Evolutionary conservation across 768 basidiomycete genomes (phyloP).

Genomic region (Clathrus columnatus): DNA sequence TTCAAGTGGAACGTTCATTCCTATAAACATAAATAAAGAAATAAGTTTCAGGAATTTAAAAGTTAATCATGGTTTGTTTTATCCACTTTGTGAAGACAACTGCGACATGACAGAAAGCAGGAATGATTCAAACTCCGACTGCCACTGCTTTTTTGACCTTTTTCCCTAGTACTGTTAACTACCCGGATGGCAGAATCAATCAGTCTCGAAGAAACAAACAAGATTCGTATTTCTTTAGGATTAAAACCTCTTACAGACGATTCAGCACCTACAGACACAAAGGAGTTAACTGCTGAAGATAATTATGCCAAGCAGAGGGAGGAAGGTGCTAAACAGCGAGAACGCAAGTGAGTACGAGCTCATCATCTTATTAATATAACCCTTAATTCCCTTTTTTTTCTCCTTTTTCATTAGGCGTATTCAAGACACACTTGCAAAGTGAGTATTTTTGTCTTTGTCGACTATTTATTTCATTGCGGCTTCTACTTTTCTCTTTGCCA

Average conservation of each 20-base stretch:
- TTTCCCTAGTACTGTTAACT: background rate
- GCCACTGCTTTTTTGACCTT: background rate
- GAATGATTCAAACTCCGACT: slow-evolving; percentile 1
- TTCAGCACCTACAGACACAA: slow-evolving; percentile 55
- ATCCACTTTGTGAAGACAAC: background rate
- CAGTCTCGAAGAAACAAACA: slow-evolving; percentile 91
- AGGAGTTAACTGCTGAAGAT: slow-evolving; percentile 76
- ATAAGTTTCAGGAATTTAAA: background rate
- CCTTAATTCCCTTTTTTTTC: slow-evolving; percentile 19
- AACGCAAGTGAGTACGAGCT: slow-evolving; percentile 59
- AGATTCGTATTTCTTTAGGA: slow-evolving; percentile 88
- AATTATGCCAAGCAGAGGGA: slow-evolving; percentile 76
- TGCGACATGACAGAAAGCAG: background rate
- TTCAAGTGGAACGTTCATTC: background rate
- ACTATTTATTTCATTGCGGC: slow-evolving; percentile 26
- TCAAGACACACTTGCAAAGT: slow-evolving; percentile 79
- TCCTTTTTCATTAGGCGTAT: slow-evolving; percentile 42
- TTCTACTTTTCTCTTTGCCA: slow-evolving; percentile 34
- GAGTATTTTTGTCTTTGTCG: slow-evolving; percentile 39
- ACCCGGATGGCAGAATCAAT: slow-evolving; percentile 70
- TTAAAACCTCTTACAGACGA: slow-evolving; percentile 90
- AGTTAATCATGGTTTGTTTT: background rate
- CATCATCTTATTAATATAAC: slow-evolving; percentile 9
- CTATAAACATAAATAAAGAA: background rate
- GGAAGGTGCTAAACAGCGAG: slow-evolving; percentile 57